Evolutionary conservation across 352 stramenopile species (phyloP), one percentile per base, ranked within the genome.

Genomic region (Globisporangium canariense): DNA sequence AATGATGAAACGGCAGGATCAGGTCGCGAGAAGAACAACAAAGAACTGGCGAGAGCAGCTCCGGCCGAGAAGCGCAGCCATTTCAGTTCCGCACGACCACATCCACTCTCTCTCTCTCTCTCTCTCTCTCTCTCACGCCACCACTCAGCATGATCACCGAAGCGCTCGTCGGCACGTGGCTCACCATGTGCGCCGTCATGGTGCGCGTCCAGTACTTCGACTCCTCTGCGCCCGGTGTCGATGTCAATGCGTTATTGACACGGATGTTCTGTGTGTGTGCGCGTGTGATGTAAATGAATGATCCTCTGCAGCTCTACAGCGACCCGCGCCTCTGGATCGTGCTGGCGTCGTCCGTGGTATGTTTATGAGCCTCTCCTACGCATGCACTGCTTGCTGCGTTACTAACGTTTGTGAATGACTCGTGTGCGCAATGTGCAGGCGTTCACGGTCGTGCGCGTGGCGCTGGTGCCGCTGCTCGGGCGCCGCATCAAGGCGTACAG

Each of bases 241-340:
- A 30, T 11, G 32, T 13, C 32, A 45, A 10, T 56, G 43, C 52
- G 13, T 40, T 55, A n/a, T 11, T 38, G 36, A 41, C 28, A 22
- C 34, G 57, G 20, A 47, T 22, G 32, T n/a, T 32, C 41, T 61
- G 0, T 16, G 2, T 67, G 20, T 57, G 14, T 5, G 25, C 25
- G 25, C 25, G 25, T 28, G 25, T 28, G 1, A 28, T 56, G 16
- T 22, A 20, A 11, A 22, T 14, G 0, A 54, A 18, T 43, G 55
- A 34, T 10, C 54, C 32, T 22, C 1, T 46, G 32, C 61, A 91
- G 82, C 68, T 90, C 50, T 79, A 78, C 70, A 74, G 49, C 4
- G 76, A 91, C 58, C 77, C 79, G 49, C 75, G 74, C 5, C 74
- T 90, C 4, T 91, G 81, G 83, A 67, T 87, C 65, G 72, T 91